Evolutionary conservation across 352 stramenopile genomes (phyloP).

Genomic region (Phytophthora chlamydospora): DNA sequence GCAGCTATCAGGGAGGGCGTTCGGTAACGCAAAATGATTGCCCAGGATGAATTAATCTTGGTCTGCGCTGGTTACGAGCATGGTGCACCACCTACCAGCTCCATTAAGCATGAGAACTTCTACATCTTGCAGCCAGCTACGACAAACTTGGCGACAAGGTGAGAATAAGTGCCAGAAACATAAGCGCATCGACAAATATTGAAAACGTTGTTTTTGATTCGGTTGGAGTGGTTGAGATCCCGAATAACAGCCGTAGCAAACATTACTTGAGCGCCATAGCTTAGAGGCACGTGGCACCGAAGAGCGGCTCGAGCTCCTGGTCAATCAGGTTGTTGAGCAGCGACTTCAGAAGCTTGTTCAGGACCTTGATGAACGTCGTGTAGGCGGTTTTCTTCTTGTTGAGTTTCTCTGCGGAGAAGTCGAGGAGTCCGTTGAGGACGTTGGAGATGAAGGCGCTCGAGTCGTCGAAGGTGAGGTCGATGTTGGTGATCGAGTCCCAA

Average conservation of each 20-base stretch:
- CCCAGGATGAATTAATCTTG: too few relatives aligned
- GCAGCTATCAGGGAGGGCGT: too few relatives aligned
- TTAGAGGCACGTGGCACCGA: conserved; percentile 52
- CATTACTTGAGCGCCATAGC: too few relatives aligned
- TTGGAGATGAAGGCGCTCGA: conserved; percentile 47
- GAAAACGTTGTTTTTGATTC: too few relatives aligned
- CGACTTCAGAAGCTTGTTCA: conserved; percentile 50
- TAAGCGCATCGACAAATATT: too few relatives aligned
- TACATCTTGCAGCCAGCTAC: background rate
- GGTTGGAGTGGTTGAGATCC: too few relatives aligned
- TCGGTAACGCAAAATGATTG: too few relatives aligned
- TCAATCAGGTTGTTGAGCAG: conserved; percentile 59
- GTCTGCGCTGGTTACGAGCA: too few relatives aligned
- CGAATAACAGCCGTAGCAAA: too few relatives aligned
- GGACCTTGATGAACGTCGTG: conserved; percentile 50
- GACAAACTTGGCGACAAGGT: background rate
- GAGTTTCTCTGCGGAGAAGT: conserved; percentile 52
- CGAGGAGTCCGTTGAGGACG: conserved; percentile 55
- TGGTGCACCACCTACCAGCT: too few relatives aligned
- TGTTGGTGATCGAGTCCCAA: conserved; percentile 56
- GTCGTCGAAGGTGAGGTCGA: conserved; percentile 52
- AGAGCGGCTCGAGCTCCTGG: conserved; percentile 42
- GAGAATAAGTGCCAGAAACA: too few relatives aligned
- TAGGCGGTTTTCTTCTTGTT: conserved; percentile 73
- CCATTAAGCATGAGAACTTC: too few relatives aligned